Percentiles rank a stretch among this genome's conserved stretches.
These are phyloP conservation scores for Nidula niveotomentosa DNA, from an alignment of 1,284 basidiomycete species.

Conservation along the genomic window DNA sequence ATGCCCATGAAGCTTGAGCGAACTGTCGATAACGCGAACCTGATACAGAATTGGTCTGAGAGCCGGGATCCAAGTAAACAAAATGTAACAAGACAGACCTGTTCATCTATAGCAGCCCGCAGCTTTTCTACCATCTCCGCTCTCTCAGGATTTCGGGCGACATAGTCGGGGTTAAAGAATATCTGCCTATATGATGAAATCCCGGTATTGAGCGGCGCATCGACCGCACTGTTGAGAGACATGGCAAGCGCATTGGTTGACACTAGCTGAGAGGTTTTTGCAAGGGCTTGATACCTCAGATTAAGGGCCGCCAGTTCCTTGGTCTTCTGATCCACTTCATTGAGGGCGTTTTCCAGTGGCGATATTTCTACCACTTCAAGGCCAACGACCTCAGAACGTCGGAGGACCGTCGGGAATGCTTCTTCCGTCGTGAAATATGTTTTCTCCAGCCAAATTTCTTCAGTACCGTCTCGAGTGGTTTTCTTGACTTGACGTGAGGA, in stretches of 20 bases:
- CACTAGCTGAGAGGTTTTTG: conserved; percentile 71
- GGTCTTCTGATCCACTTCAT: conserved; percentile 78
- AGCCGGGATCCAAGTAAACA: not conserved
- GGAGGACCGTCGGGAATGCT: conserved; percentile 88
- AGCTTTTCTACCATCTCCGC: conserved; percentile 72
- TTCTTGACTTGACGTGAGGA: conserved; percentile 72
- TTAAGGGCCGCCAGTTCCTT: conserved; percentile 74
- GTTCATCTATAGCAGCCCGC: conserved; percentile 76
- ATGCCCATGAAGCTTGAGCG: conserved; percentile 80
- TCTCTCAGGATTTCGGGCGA: conserved; percentile 70
- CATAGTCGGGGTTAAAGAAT: conserved; percentile 78
- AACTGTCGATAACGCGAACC: conserved; percentile 81
- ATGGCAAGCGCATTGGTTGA: conserved; percentile 87
- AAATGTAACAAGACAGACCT: conserved; percentile 45
- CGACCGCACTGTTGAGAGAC: conserved; percentile 86
- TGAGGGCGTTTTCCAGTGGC: conserved; percentile 83
- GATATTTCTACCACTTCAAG: conserved; percentile 79
- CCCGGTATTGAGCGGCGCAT: conserved; percentile 78
- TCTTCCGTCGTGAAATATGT: conserved; percentile 87
- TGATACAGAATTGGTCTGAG: conserved; percentile 24
- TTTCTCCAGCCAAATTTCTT: conserved; percentile 89
- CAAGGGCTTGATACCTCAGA: conserved; percentile 72
- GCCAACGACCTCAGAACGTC: conserved; percentile 87
- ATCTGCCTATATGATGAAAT: conserved; percentile 76
- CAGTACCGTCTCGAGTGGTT: conserved; percentile 56